These are phyloP conservation scores for Lichina pygmaea DNA, from an alignment of 495 filamentous ascomycete species.

Conservation along the genomic window DNA sequence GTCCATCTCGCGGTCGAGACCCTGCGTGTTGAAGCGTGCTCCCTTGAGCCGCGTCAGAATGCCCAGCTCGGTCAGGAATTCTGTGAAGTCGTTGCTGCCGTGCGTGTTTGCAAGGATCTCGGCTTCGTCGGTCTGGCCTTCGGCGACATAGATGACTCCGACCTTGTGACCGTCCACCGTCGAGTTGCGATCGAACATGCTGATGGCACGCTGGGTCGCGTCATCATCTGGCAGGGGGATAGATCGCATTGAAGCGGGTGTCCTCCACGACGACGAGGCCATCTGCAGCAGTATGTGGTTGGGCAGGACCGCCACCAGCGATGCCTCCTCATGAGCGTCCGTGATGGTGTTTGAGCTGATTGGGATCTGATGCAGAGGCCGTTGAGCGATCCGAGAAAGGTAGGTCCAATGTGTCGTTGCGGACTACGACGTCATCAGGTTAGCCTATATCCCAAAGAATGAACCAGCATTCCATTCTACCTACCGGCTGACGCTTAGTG, in stretches of 20 bases:
- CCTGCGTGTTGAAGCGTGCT: constrained; percentile 78
- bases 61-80: constrained; percentile 58
- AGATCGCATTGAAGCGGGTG: constrained; percentile 29
- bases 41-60: constrained; percentile 51
- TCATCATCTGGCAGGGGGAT: constrained; percentile 69
- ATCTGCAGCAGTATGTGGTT: constrained; percentile 68
- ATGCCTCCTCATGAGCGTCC: constrained; percentile 14
- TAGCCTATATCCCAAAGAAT: background rate
- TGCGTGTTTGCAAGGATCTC: constrained; percentile 66
- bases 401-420: constrained; percentile 56
- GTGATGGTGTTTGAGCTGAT: constrained; percentile 20
- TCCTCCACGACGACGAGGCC: constrained; percentile 40
- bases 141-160: constrained; percentile 74
- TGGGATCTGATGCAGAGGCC: constrained; percentile 37
- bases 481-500: constrained; percentile 44
- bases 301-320: constrained; percentile 32
- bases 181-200: constrained; percentile 58
- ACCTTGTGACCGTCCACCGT: constrained; percentile 91
- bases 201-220: constrained; percentile 45
- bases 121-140: constrained; percentile 50
- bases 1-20: constrained; percentile 49
- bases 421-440: constrained; percentile 14
- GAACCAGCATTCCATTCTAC: background rate
- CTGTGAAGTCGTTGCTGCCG: constrained; percentile 63
- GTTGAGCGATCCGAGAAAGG: constrained; percentile 39